Base-by-base conservation (phyloP, 768 basidiomycete species). In the Cyathus striatus region DNA sequence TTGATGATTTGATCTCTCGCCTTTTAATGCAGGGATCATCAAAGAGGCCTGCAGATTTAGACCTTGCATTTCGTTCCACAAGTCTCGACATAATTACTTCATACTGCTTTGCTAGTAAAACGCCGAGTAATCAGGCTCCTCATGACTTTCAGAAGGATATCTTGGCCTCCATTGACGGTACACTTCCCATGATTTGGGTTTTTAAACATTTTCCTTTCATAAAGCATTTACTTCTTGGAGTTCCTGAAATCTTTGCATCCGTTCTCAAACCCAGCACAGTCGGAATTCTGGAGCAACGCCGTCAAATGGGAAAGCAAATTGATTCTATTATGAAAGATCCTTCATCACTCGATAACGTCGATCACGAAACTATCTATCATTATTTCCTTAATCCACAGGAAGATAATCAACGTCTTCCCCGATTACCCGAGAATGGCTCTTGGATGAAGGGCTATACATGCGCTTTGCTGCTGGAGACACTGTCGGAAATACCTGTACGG, bases 381-480 rank as follows among this genome's bases (percentile, higher is more conserved):
- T 60, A 65, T 33, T 58, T 68, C 43, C 41, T 67, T 26, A 62
- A 59, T 10, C 61, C 62, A 3, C 56, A 58, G 38, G 61, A 65
- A 42, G 49, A 52, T 38, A 60, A 56, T 10, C 45, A 58, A 12
- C 60, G 60, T 26, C 60, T 63, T 14, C 38, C 63, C n/a, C n/a
- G n/a, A n/a, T n/a, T 18, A 56, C 61, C 12, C 58, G 59, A 10
- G 51, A 59, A 5, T 64, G 62, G 58, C 62, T 70, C 17, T 47
- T 65, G 20, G 62, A 68, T 35, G 64, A 70, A 45, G 66, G 60
- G 5, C 49, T 64, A 27, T 61, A 59, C 38, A 48, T 70, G 47
- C 48, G 62, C 3, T 65, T 66, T 33, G 73, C 73, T 5, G 73
- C 73, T 5, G 65, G 64, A 20, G 73, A 73, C 47, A 72, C 71